Base-by-base conservation (phyloP, 306 rosid species). In the Lathyrus sativus region DNA sequence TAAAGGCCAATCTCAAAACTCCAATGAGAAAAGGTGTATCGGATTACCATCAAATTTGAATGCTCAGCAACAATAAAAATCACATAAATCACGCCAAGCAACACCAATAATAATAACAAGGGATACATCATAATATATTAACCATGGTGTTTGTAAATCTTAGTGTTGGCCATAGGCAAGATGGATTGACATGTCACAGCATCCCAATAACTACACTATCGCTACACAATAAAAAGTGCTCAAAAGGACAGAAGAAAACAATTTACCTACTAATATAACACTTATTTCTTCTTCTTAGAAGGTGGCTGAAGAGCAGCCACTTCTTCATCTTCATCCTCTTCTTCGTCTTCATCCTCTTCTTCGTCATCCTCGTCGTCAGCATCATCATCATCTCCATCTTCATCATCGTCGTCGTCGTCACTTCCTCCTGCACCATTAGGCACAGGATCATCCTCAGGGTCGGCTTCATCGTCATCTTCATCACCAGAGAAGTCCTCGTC, bases 251-350 rank as follows among this genome's bases (percentile, higher is more conserved):
- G 17, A 65, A n/a, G 26, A 67, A 42, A 53, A 48, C 13, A 62
- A 37, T 19, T 31, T 44, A 31, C 62, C 66, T 2, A 17, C 70
- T 70, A 44, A 15, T 45, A n/a, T 46, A 56, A 51, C 65, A 68
- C 76, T 87, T 88, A 91, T 88, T 91, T 91, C 85, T 84, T 84
- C 88, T 80, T 91, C 75, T 91, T 91, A 1, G 85, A 55, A 14
- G 96, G 95, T 68, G 96, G 96, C 72, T 87, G 90, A 2, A 78
- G 84, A 74, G 76, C 66, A 74, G 82, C 89, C 8, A 80, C 95
- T 0, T 86, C 96, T 14, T 60, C 65, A 37, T 61, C 48, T 10
- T 0, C 56, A 0, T 86, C 87, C 0, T 84, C 91, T 0, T 85
- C 90, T 1, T 80, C 95, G 0, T 87, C 91, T 0, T 88, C 96